Conservation (phyloP, 202 grass and related monocot genomes). For the Schoenoplectus triqueter region DNA sequence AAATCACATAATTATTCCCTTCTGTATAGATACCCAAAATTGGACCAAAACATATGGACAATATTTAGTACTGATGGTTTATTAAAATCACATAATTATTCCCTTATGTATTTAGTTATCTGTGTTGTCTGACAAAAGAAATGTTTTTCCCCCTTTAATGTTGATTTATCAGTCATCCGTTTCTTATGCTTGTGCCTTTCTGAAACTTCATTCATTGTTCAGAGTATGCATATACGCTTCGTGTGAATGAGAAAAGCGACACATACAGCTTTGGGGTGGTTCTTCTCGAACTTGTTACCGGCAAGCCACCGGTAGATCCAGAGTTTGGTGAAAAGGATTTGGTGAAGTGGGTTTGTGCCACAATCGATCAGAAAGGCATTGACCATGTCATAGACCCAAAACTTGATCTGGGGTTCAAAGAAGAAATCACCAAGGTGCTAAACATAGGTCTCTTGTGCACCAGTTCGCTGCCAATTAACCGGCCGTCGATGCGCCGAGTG, state of each 20-base stretch:
- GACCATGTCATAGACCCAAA: conserved; percentile 63
- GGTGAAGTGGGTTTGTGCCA: conserved; percentile 81
- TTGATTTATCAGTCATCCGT: no score
- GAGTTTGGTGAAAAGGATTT: conserved; percentile 94
- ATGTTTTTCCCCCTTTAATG: background rate
- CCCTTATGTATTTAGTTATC: background rate
- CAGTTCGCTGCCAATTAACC: conserved; percentile 84
- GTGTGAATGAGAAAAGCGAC: conserved; percentile 93
- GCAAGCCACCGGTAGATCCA: conserved; percentile 65
- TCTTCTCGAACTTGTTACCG: conserved; percentile 76
- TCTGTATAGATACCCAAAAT: background rate
- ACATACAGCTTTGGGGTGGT: conserved; percentile 95
- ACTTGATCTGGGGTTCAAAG: conserved; percentile 52
- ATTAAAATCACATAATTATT: background rate
- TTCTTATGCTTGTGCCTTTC: background rate
- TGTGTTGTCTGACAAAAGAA: background rate
- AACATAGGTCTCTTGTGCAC: conserved; percentile 71
- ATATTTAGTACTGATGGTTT: background rate
- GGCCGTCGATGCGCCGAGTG: conserved; percentile 74
- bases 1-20: background rate
- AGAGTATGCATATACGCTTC: conserved; percentile 93
- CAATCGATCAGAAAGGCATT: conserved; percentile 61
- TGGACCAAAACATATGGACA: background rate
- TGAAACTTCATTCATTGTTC: background rate
- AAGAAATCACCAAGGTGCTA: conserved; percentile 61